A percentile compares a stretch with the other conserved stretches of the same genome.
These are phyloP conservation scores for Leishmania amazonensis DNA, from an alignment of 208 protist genomes.

Conservation along the genomic window DNA sequence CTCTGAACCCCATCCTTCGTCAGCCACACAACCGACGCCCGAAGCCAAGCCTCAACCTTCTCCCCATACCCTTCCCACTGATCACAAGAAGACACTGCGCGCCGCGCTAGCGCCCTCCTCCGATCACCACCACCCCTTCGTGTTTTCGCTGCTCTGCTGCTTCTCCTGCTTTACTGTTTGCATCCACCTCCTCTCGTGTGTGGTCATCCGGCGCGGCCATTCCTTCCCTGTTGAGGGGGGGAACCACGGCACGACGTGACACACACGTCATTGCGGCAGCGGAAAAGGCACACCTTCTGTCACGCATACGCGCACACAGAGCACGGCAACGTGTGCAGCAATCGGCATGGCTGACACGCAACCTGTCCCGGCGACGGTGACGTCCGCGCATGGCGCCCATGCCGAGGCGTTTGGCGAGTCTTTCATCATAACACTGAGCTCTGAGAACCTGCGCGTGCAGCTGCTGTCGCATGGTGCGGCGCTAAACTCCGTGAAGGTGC, in stretches of 20 bases:
- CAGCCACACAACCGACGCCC: not conserved
- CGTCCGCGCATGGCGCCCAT: slow-evolving; percentile 10
- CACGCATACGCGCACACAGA: not conserved
- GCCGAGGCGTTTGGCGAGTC: slow-evolving; percentile 66
- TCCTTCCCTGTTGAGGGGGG: not conserved
- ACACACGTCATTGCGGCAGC: not conserved
- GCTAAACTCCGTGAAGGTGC: slow-evolving; percentile 66
- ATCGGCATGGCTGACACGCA: slow-evolving; percentile 7
- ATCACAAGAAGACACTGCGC: not conserved
- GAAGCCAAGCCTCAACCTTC: not conserved
- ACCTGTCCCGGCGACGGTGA: slow-evolving; percentile 15
- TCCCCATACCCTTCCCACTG: not conserved
- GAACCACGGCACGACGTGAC: not conserved
- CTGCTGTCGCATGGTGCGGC: slow-evolving; percentile 68
- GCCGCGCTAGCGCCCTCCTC: not conserved
- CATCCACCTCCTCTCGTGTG: not conserved
- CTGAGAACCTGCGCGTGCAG: slow-evolving; percentile 57
- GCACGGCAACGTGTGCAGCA: not conserved
- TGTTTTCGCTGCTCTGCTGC: not conserved
- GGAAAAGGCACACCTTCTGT: not conserved
- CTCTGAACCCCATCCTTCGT: not conserved
- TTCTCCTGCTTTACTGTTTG: not conserved
- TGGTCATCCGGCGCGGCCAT: not conserved
- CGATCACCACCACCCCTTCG: too few relatives aligned
- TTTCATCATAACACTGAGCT: slow-evolving; percentile 54